A percentile compares a stretch with the other conserved stretches of the same genome.
Conservation (phyloP, 2,329 filamentous ascomycete species). For the Esteya vermicola region DNA sequence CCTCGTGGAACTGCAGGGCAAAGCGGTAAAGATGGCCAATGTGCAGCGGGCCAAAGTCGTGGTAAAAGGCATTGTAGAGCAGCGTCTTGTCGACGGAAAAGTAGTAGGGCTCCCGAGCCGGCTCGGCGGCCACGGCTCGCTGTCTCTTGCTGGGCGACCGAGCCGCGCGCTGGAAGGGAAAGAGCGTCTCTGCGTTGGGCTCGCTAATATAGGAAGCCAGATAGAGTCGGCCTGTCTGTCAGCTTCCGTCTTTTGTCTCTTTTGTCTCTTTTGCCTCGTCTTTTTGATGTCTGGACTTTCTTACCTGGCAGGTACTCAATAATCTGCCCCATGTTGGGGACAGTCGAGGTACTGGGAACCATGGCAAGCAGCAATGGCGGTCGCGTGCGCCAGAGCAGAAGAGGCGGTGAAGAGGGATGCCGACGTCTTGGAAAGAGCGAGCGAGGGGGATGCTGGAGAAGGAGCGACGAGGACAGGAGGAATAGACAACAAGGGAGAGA, state of each 20-base stretch:
- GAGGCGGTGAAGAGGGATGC: neutral
- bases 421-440: neutral
- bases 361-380: too few relatives aligned
- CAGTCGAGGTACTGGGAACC: slow-evolving; percentile 32
- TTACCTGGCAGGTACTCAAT: slow-evolving; percentile 93
- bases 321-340: slow-evolving; percentile 64
- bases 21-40: slow-evolving; percentile 96
- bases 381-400: slow-evolving; percentile 26
- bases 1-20: slow-evolving; percentile 88
- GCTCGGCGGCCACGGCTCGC: slow-evolving; percentile 21
- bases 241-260: too few relatives aligned
- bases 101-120: slow-evolving; percentile 59
- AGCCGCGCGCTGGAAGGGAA: slow-evolving; percentile 53
- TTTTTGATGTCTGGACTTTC: too few relatives aligned
- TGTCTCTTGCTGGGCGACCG: slow-evolving; percentile 64
- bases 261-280: too few relatives aligned
- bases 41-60: slow-evolving; percentile 94
- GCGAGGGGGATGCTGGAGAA: neutral
- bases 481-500: neutral
- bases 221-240: slow-evolving; percentile 91
- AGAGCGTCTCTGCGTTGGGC: slow-evolving; percentile 68
- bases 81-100: slow-evolving; percentile 89
- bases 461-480: neutral
- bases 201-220: slow-evolving; percentile 79
- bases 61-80: slow-evolving; percentile 95